Base-by-base conservation (phyloP, 768 basidiomycete species). In the Rhizopogon sp. region DNA sequence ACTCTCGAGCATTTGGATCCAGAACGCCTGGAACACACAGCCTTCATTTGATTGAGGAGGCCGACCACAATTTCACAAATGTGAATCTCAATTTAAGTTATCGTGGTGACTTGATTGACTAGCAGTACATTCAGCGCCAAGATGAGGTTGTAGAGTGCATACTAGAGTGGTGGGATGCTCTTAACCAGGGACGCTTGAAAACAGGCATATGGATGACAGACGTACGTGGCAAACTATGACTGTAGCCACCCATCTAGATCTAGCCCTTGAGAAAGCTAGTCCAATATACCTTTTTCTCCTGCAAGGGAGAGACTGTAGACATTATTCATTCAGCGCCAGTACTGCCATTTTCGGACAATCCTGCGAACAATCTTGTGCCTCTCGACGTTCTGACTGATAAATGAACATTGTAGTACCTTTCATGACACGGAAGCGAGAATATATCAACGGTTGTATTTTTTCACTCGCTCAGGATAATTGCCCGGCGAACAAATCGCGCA, bases 31-130 rank as follows among this genome's bases (percentile, higher is more conserved):
- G 88, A 45, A 88, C 87, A 6, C 87, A 90, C 64, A 84, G 75
- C 16, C 72, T 92, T 25, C 79, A 85, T 63, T 72, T 87, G 25
- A 70, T 90, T 39, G 90, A 92, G 66, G 79, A 78, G 43, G 87
- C 85, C 7, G 88, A 90, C 70, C 90, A 92, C 64, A 92, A 91
- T 68, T 87, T 85, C 61, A 83, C 81, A 22, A 82, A 84, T 22
- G 79, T 80, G 56, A 42, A 6, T 33, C 28, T 50, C 35, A 6
- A 49, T 39, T 22, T 13, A 25, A 25, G 25, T 25, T n/a, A 44
- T 58, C 33, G 16, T 25, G 29, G n/a, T 50, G 16, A 39, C 53
- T 35, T 49, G 31, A 53, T 35, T 60, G n/a, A 59, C 50, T 5
- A 17, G 37, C 31, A 16, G 17, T 39, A 31, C 35, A 10, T 43